Percentiles rank a stretch among this genome's conserved stretches.
These are phyloP conservation scores for Taphrina flavorubra DNA, from an alignment of 1,139 yeast genomes.

Conservation along the genomic window DNA sequence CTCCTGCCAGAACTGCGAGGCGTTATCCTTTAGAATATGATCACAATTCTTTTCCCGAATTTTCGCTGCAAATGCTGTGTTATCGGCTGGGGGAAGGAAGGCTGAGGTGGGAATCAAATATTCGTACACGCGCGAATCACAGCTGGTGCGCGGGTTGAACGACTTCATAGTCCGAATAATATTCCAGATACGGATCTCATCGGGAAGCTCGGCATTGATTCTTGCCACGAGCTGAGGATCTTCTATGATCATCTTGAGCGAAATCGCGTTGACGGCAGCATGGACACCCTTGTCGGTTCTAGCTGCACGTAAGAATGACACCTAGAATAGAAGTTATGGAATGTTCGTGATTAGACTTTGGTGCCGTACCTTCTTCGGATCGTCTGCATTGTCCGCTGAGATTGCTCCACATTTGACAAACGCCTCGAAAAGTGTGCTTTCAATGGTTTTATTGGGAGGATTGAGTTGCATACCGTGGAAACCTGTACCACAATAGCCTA, in stretches of 20 bases:
- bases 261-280: slow-evolving; percentile 95
- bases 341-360: neutral
- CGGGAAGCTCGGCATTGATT: slow-evolving; percentile 78
- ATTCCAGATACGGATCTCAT: slow-evolving; percentile 90
- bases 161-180: slow-evolving; percentile 85
- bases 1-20: slow-evolving; percentile 23
- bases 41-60: slow-evolving; percentile 2
- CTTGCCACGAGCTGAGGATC: slow-evolving; percentile 76
- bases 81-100: slow-evolving; percentile 86
- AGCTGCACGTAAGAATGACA: slow-evolving; percentile 93
- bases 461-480: slow-evolving; percentile 95
- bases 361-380: slow-evolving; percentile 66
- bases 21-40: slow-evolving; percentile 14
- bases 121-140: slow-evolving; percentile 92
- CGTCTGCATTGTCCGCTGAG: slow-evolving; percentile 85
- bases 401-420: slow-evolving; percentile 89
- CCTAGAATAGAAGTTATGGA: slow-evolving; percentile 48
- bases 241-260: slow-evolving; percentile 85
- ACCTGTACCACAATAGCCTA: slow-evolving; percentile 98
- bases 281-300: slow-evolving; percentile 99
- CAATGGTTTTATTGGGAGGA: slow-evolving; percentile 85
- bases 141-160: slow-evolving; percentile 93
- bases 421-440: slow-evolving; percentile 85
- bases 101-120: slow-evolving; percentile 90
- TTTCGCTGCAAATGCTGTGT: slow-evolving; percentile 65